These are phyloP conservation scores for Globisporangium abappressorium DNA, from an alignment of 352 stramenopile genomes.

Conservation along the genomic window DNA sequence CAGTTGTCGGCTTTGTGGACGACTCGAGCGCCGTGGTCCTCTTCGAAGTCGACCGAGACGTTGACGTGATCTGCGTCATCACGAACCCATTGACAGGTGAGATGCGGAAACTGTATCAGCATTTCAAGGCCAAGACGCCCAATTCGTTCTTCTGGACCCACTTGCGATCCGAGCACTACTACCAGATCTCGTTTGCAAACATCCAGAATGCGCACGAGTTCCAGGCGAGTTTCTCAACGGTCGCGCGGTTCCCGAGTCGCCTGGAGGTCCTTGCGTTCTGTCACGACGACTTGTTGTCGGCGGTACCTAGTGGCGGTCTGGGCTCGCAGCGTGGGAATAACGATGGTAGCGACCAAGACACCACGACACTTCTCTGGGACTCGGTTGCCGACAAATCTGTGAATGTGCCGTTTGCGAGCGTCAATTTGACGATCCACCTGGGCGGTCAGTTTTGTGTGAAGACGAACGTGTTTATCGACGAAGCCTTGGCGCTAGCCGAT, in stretches of 20 bases:
- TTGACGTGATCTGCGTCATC: conserved; percentile 52
- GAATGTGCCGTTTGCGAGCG: conserved; percentile 29
- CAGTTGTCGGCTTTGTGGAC: conserved; percentile 72
- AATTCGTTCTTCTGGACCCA: conserved; percentile 67
- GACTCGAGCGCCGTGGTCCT: conserved; percentile 52
- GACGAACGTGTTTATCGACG: conserved; percentile 31
- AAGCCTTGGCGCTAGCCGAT: conserved; percentile 25
- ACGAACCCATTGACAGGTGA: conserved; percentile 48
- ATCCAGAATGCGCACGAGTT: conserved; percentile 38
- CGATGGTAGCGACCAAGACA: background rate
- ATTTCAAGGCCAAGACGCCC: conserved; percentile 38
- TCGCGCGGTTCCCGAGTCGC: conserved; percentile 21
- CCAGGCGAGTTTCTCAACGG: conserved; percentile 49
- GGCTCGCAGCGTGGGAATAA: background rate
- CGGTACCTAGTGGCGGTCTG: background rate
- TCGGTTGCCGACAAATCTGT: conserved; percentile 26
- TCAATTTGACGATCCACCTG: conserved; percentile 53
- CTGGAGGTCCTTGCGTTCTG: conserved; percentile 43
- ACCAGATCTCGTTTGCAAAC: conserved; percentile 44
- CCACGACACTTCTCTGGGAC: conserved; percentile 25
- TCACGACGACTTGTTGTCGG: conserved; percentile 20
- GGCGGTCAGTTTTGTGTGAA: conserved; percentile 44
- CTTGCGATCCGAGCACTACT: conserved; percentile 55
- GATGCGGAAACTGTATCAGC: conserved; percentile 41
- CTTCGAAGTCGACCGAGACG: conserved; percentile 58